Percentiles rank a stretch among this genome's conserved stretches.
These are phyloP conservation scores for Anthracocystis walkeri DNA, from an alignment of 1,284 basidiomycete species.

Conservation along the genomic window DNA sequence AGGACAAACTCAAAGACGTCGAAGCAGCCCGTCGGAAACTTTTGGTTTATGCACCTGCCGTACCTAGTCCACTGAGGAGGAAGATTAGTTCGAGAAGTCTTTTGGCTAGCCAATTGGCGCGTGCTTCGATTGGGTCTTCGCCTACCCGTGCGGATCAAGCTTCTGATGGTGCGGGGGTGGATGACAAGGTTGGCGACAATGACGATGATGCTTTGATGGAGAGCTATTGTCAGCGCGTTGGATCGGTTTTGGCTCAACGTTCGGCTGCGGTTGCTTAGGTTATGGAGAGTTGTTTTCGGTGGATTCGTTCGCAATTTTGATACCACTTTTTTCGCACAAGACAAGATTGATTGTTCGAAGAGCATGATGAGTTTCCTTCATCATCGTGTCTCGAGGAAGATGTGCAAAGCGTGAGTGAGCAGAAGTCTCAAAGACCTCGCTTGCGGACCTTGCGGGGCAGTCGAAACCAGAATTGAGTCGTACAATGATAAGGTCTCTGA, in stretches of 20 bases:
- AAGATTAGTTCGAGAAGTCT: slow-evolving; percentile 22
- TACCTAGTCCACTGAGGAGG: slow-evolving; percentile 40
- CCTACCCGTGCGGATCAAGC: background rate
- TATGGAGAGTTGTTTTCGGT: background rate
- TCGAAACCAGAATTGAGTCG: no score
- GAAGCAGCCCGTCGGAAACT: slow-evolving; percentile 31
- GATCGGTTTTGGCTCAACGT: slow-evolving; percentile 7
- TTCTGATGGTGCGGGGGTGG: background rate
- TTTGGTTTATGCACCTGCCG: slow-evolving; percentile 41
- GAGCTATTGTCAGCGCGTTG: slow-evolving; percentile 16
- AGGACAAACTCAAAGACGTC: slow-evolving; percentile 22
- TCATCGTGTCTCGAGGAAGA: no score
- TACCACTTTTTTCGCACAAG: background rate
- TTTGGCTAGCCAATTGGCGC: slow-evolving; percentile 20
- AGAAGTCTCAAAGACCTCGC: no score
- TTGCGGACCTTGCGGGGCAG: no score
- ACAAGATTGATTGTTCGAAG: no score
- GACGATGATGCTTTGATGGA: background rate
- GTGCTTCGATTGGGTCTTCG: slow-evolving; percentile 12
- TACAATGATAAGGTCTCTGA: no score
- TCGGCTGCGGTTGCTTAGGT: slow-evolving; percentile 13
- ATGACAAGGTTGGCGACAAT: background rate
- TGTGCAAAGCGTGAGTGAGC: no score
- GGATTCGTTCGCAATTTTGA: background rate
- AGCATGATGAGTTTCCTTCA: no score